Evolutionary conservation across 345 rosid genomes (phyloP).

Genomic region (Gossypium australe): DNA sequence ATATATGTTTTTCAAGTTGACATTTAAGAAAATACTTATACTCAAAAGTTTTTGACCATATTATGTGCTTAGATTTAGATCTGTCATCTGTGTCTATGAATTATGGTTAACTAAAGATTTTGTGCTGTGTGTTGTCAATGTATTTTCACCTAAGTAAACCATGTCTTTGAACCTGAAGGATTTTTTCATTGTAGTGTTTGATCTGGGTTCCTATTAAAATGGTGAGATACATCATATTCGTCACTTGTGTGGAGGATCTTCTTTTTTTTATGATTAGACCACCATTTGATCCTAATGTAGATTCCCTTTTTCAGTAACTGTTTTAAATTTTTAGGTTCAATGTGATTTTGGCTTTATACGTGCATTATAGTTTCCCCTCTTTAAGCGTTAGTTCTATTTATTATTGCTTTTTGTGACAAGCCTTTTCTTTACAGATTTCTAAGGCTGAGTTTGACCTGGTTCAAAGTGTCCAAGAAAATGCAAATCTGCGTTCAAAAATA

Average conservation of each 20-base stretch:
- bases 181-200: neutral
- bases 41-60: neutral
- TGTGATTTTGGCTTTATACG: neutral
- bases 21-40: neutral
- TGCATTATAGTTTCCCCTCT: neutral
- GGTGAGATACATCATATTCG: constrained; percentile 4
- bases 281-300: neutral
- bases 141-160: neutral
- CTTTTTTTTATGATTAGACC: neutral
- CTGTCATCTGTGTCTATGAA: neutral
- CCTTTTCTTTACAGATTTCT: constrained; percentile 51
- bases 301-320: neutral
- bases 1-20: neutral
- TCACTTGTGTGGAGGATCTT: neutral
- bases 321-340: constrained; percentile 7
- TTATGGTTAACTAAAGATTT: neutral
- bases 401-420: constrained; percentile 2
- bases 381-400: neutral
- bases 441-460: constrained; percentile 75
- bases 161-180: neutral
- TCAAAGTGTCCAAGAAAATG: constrained; percentile 82
- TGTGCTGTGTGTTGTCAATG: neutral
- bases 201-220: neutral
- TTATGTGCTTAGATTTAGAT: neutral
- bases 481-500: constrained; percentile 64